phyloP scores from a whole-genome alignment of 2,329 filamentous ascomycete genomes.

The Xylariaceae sp. region DNA sequence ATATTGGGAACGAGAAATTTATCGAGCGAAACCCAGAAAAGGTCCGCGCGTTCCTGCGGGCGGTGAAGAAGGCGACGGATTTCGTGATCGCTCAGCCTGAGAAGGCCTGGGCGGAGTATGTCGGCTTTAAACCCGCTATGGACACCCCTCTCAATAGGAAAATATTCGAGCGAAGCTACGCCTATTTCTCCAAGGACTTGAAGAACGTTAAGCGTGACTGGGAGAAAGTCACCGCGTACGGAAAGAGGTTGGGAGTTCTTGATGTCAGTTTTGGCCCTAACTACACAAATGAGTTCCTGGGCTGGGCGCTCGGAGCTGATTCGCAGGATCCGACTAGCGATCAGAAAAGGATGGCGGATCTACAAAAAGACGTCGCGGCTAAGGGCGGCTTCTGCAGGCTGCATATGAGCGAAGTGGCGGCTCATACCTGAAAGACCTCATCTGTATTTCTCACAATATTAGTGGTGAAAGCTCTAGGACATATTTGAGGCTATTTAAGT shows the following conservation, averaged over 20 bases:
- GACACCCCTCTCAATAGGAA: conserved; percentile 72
- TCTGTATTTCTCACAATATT: not conserved
- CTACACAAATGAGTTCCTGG: conserved; percentile 76
- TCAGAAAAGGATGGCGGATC: conserved; percentile 74
- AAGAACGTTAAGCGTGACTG: conserved; percentile 79
- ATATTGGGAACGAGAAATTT: conserved; percentile 79
- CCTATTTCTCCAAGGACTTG: conserved; percentile 76
- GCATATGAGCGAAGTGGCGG: conserved; percentile 4
- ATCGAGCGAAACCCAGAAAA: conserved; percentile 70
- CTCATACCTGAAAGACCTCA: not conserved
- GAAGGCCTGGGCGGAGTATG: conserved; percentile 70
- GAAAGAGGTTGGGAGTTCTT: conserved; percentile 74
- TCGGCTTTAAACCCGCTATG: conserved; percentile 76
- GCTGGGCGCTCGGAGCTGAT: conserved; percentile 69
- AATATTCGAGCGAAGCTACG: conserved; percentile 80
- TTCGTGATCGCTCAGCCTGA: conserved; percentile 70
- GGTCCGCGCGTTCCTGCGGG: conserved; percentile 71
- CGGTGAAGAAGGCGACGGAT: conserved; percentile 77
- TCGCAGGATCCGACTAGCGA: conserved; percentile 72
- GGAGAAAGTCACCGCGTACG: conserved; percentile 78
- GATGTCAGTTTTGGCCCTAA: conserved; percentile 70
- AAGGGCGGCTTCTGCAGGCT: conserved; percentile 66
- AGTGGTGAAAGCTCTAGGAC: not conserved
- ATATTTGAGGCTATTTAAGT: not conserved
- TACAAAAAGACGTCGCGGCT: conserved; percentile 71